A percentile compares a stretch with the other conserved stretches of the same genome.
Evolutionary conservation across 805 yeast genomes (phyloP).

Genomic region (Schwanniomyces yamadae): DNA sequence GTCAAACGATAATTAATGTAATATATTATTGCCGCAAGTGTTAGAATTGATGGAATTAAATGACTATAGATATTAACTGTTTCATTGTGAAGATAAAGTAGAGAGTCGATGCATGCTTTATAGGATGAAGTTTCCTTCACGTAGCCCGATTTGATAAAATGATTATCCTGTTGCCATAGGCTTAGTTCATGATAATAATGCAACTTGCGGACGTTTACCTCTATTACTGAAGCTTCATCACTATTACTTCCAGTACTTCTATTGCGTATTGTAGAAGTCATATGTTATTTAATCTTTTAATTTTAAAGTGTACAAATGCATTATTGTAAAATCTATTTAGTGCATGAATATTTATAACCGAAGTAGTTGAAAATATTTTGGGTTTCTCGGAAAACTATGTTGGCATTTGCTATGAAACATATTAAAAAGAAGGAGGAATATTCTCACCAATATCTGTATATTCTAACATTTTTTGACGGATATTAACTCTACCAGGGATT

Average conservation of each 20-base stretch:
- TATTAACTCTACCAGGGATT: slow-evolving; percentile 20
- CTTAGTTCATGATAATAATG: slow-evolving; percentile 57
- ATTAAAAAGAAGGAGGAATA: slow-evolving; percentile 56
- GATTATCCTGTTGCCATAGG: slow-evolving; percentile 75
- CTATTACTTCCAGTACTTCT: not conserved
- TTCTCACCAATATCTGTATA: slow-evolving; percentile 54
- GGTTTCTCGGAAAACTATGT: too few relatives aligned
- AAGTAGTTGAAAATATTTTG: too few relatives aligned
- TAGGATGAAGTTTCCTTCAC: slow-evolving; percentile 55
- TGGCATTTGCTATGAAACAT: not conserved
- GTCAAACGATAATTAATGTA: slow-evolving; percentile 28
- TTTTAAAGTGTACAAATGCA: too few relatives aligned
- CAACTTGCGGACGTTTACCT: slow-evolving; percentile 6
- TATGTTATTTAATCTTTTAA: too few relatives aligned
- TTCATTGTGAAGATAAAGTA: slow-evolving; percentile 65
- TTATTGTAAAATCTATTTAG: too few relatives aligned
- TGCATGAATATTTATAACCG: too few relatives aligned
- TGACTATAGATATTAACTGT: slow-evolving; percentile 71
- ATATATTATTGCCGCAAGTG: slow-evolving; percentile 20
- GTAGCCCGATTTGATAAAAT: slow-evolving; percentile 62
- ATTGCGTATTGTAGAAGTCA: not conserved
- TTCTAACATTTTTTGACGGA: slow-evolving; percentile 35
- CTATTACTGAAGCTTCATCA: not conserved
- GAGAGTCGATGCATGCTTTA: slow-evolving; percentile 44
- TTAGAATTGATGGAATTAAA: slow-evolving; percentile 44